Evolutionary conservation across 2,329 filamentous ascomycete species (phyloP).

Genomic region (Alternaria tenuissima): DNA sequence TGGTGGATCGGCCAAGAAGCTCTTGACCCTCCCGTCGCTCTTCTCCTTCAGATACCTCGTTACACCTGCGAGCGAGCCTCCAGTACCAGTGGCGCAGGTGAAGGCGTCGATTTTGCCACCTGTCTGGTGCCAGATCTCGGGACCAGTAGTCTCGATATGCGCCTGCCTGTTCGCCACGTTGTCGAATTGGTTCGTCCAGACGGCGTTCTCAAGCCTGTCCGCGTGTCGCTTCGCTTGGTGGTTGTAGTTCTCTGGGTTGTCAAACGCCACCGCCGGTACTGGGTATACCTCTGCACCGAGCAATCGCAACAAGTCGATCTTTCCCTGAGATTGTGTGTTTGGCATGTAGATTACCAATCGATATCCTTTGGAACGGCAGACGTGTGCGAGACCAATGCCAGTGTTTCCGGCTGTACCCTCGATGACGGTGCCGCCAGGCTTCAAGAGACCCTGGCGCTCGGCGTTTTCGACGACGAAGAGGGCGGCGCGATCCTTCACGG

Average conservation of each 20-base stretch:
- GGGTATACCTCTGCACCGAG: conserved; percentile 95
- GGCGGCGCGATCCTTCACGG: conserved; percentile 94
- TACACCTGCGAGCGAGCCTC: conserved; percentile 86
- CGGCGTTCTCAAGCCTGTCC: conserved; percentile 83
- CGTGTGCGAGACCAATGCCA: conserved; percentile 95
- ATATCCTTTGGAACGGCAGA: conserved; percentile 91
- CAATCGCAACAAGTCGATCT: conserved; percentile 90
- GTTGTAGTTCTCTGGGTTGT: conserved; percentile 97
- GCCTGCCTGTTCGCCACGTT: conserved; percentile 93
- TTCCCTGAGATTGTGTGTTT: conserved; percentile 96
- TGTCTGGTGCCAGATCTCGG: conserved; percentile 97
- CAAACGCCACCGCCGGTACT: conserved; percentile 93
- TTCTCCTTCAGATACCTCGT: conserved; percentile 89
- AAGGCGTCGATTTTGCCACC: conserved; percentile 87
- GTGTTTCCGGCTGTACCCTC: conserved; percentile 98
- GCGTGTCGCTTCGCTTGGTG: conserved; percentile 92
- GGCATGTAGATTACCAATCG: conserved; percentile 99
- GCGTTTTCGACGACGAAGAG: conserved; percentile 94
- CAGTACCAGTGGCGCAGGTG: conserved; percentile 93
- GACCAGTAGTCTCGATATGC: conserved; percentile 95
- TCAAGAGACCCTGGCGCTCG: conserved; percentile 83
- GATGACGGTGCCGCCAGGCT: conserved; percentile 89
- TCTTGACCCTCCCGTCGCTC: conserved; percentile 79
- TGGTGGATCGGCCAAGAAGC: conserved; percentile 91
- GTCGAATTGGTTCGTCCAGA: conserved; percentile 99